phyloP scores from a whole-genome alignment of 352 stramenopile species.

The Phytophthora citrophthora region DNA sequence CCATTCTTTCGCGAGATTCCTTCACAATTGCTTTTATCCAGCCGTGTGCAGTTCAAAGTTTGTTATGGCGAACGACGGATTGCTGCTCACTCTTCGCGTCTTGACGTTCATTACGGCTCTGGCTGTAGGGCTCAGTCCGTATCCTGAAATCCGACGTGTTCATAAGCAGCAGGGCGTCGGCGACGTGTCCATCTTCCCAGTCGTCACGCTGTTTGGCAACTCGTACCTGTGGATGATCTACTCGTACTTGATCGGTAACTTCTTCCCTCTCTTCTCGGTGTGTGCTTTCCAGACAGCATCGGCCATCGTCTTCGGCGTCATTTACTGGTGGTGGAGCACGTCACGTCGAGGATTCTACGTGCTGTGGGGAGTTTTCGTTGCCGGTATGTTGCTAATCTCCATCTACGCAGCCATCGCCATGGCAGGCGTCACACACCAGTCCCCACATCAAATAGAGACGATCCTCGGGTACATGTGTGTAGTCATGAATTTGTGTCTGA shows the following conservation, averaged over 20 bases:
- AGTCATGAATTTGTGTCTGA: slow-evolving; percentile 32
- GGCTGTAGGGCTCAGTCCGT: slow-evolving; percentile 23
- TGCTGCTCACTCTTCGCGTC: slow-evolving; percentile 23
- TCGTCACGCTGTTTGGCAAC: slow-evolving; percentile 33
- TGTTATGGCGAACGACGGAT: background rate
- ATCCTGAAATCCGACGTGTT: slow-evolving; percentile 26
- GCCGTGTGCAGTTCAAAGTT: background rate
- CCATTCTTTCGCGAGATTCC: slow-evolving; percentile 3
- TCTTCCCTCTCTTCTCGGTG: slow-evolving; percentile 36
- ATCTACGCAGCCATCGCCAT: slow-evolving; percentile 31
- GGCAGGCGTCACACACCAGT: slow-evolving; percentile 26
- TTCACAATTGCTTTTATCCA: slow-evolving; percentile 15
- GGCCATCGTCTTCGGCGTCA: slow-evolving; percentile 19
- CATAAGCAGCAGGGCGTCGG: slow-evolving; percentile 21
- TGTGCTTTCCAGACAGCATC: slow-evolving; percentile 22
- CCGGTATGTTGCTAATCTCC: slow-evolving; percentile 15
- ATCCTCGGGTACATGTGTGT: slow-evolving; percentile 35
- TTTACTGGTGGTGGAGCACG: slow-evolving; percentile 28
- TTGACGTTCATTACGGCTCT: slow-evolving; percentile 32
- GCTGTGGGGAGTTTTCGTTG: slow-evolving; percentile 14
- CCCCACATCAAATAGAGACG: slow-evolving; percentile 28
- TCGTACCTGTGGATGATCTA: slow-evolving; percentile 36
- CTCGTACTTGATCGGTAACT: slow-evolving; percentile 32
- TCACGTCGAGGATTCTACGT: slow-evolving; percentile 21
- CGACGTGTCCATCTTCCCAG: slow-evolving; percentile 31